Base-by-base conservation (phyloP, 2,329 filamentous ascomycete species). In the Arachnomyces sp. region DNA sequence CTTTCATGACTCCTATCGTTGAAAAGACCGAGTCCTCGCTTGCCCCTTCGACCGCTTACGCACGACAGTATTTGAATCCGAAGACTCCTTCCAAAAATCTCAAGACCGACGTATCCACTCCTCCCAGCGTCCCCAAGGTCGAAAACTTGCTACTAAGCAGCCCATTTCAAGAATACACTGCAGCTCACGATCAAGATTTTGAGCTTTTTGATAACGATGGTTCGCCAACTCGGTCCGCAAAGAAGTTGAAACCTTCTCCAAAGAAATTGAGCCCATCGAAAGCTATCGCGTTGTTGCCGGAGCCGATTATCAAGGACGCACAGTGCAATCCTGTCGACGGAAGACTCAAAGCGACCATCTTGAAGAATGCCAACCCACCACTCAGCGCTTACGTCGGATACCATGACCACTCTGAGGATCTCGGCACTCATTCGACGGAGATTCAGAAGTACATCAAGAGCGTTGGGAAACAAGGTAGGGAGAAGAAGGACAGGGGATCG, bases 1-100 rank as follows among this genome's bases (percentile, higher is more conserved):
- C 90, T 2, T 98, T 96, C 60, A 96, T 98, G 92, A 98, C 92
- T 0, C 92, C 92, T 1, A 98, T 98, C 49, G 90, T 92, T 1
- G 92, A 98, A 62, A 81, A 87, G 53, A 98, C 92, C 0, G 92
- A 98, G 63, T 84, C 81, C 8, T 95, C 89, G 1, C 66, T 96
- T 28, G 20, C 20, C 9, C 65, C 82, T 31, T 74, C 76, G 3
- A 79, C 76, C 18, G 72, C 77, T 38, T 64, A 71, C 48, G 70
- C 69, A 50, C 74, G 76, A 59, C 73, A 74, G 49, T 74, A 74
- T 60, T 68, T 79, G 53, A 73, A 72, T 39, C 73, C 78, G 36
- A 94, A 92, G 64, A 93, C 87, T 3, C 88, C 88, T 12, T 87
- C 79, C 51, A 82, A 81, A 52, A 74, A 64, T 15, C 64, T 58